A percentile compares a stretch with the other conserved stretches of the same genome.
phyloP scores from a whole-genome alignment of 1,139 yeast genomes.

The Meyerozyma carpophila region DNA sequence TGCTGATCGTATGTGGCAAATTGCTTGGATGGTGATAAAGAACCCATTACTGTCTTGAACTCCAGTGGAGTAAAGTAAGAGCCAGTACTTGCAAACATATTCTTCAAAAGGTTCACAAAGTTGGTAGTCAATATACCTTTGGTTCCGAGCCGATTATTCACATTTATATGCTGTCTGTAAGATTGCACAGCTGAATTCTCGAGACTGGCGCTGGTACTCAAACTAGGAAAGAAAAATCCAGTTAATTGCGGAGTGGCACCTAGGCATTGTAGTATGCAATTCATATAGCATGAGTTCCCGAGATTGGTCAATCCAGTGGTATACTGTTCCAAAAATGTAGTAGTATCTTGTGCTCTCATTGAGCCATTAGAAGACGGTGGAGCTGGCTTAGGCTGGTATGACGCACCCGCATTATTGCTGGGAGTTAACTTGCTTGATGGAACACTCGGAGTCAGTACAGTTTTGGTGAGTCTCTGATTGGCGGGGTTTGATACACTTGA shows the following conservation, averaged over 20 bases:
- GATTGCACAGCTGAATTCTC: slow-evolving; percentile 20
- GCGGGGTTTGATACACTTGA: too few species aligned
- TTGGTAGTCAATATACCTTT: slow-evolving; percentile 75
- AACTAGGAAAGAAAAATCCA: slow-evolving; percentile 34
- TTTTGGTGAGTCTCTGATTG: too few species aligned
- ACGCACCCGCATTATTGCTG: too few species aligned
- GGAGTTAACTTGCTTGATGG: too few species aligned
- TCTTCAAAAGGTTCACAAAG: slow-evolving; percentile 61
- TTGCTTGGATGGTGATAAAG: slow-evolving; percentile 53
- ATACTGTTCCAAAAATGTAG: slow-evolving; percentile 26
- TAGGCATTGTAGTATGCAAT: slow-evolving; percentile 83
- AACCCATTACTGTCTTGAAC: slow-evolving; percentile 62
- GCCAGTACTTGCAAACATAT: slow-evolving; percentile 49
- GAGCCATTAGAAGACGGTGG: neutral
- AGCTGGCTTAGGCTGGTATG: too few species aligned
- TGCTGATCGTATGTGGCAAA: slow-evolving; percentile 83
- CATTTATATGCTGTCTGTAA: slow-evolving; percentile 68
- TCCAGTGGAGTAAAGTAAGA: slow-evolving; percentile 49
- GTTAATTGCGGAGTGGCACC: slow-evolving; percentile 41
- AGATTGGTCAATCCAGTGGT: slow-evolving; percentile 67
- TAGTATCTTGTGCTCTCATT: slow-evolving; percentile 4
- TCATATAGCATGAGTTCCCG: slow-evolving; percentile 94
- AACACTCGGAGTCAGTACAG: too few species aligned
- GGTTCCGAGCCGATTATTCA: slow-evolving; percentile 73
- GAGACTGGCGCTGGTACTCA: slow-evolving; percentile 5